phyloP scores from a whole-genome alignment of 805 yeast species.

The Kodamaea leandrae region DNA sequence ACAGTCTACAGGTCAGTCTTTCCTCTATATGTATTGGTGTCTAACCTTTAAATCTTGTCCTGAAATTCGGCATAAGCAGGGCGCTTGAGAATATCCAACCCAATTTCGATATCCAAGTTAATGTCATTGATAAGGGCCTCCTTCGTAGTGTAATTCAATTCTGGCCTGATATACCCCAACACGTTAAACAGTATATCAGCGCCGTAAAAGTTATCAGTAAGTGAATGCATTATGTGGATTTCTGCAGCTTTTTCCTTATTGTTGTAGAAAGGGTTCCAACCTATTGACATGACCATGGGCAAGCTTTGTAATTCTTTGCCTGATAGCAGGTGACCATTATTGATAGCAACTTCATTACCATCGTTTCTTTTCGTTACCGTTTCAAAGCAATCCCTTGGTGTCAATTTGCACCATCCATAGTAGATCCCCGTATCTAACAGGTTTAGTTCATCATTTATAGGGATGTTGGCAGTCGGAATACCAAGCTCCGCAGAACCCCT shows the following conservation, averaged over 20 bases:
- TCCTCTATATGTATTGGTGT: too few relatives aligned
- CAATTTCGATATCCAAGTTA: constrained; percentile 70
- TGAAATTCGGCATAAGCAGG: constrained; percentile 14
- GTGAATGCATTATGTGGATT: constrained; percentile 78
- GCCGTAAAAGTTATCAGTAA: constrained; percentile 73
- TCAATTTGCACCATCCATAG: constrained; percentile 67
- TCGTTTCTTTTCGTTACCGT: constrained; percentile 17
- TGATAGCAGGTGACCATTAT: constrained; percentile 55
- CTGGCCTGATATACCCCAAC: constrained; percentile 90
- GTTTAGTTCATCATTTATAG: constrained; percentile 48
- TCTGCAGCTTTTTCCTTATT: constrained; percentile 83
- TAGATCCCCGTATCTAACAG: constrained; percentile 75
- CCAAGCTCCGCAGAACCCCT: constrained; percentile 93
- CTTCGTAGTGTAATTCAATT: constrained; percentile 74
- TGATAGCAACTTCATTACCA: constrained; percentile 43
- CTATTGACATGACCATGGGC: constrained; percentile 95
- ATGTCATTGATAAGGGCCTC: constrained; percentile 88
- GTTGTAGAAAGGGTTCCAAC: constrained; percentile 90
- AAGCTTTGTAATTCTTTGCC: constrained; percentile 44
- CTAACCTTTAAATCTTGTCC: neutral
- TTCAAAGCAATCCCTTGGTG: constrained; percentile 15
- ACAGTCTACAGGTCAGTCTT: too few relatives aligned
- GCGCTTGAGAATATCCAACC: constrained; percentile 45
- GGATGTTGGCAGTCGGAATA: constrained; percentile 91
- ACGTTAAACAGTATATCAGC: constrained; percentile 66